Evolutionary conservation across 768 basidiomycete genomes (phyloP), one percentile per base, ranked within the genome.

Genomic region (Kwoniella dejecticola): DNA sequence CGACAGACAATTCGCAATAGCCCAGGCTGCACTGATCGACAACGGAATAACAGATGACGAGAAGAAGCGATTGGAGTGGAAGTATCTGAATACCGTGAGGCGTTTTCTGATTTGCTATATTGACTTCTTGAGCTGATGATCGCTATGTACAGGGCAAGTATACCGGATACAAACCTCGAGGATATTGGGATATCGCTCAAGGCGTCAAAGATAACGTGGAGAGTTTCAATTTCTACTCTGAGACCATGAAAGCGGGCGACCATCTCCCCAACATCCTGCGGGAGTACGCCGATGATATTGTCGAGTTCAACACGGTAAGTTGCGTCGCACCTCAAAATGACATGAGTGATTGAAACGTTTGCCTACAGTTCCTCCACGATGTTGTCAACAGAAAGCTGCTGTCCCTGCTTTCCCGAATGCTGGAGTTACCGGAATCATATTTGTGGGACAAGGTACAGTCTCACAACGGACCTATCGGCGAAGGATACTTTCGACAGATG

Each of bases 391-490:
- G 63, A 23, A 58, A 67, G 6, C 58, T 75, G 10, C 56, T 72
- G 19, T 60, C 52, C 3, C 57, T 75, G 19, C 56, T 75, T 15
- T 75, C 73, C 2, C 53, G 56, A 12, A 71, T 72, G 13, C 68
- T 75, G 55, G 73, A 75, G 46, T 63, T 75, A 4, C 54, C 57
- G 13, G 66, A 63, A 21, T 71, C 72, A 27, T 68, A 68, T 21
- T 65, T 75, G 10, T 72, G 69, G 69, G 61, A 72, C 6, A 60
- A 68, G 24, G 64, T 71, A 7, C 63, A 71, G 50, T 60, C 46
- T 5, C 29, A 45, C 7, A 30, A 29, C 15, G 40, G 46, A 19
- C 57, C 57, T 6, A 40, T 50, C 21, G 57, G 46, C 6, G 47
- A 60, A 40, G 57, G 57, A 24, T 60, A 60, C 36, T 60, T 60